Evolutionary conservation across 2,329 filamentous ascomycete genomes (phyloP).

Genomic region (Periglandula ipomoeae): DNA sequence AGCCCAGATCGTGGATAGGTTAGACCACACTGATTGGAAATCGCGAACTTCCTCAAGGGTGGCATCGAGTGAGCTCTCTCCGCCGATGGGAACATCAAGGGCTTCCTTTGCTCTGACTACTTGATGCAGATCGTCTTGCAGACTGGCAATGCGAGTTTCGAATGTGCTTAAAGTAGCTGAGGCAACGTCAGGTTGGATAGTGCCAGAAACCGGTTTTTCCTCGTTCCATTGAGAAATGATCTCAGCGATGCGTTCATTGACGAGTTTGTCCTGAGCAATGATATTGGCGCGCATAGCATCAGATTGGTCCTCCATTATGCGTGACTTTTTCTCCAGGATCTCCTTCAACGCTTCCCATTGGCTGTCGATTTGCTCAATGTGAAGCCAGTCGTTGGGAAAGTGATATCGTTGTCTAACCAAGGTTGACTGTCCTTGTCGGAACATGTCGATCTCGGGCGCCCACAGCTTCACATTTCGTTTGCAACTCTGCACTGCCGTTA

Average conservation of each 20-base stretch:
- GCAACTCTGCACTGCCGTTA: constrained; percentile 94
- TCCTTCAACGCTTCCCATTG: constrained; percentile 94
- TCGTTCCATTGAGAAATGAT: constrained; percentile 85
- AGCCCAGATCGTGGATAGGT: constrained; percentile 91
- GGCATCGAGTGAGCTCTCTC: constrained; percentile 72
- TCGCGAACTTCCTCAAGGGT: constrained; percentile 95
- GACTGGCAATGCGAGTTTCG: constrained; percentile 71
- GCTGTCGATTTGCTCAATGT: constrained; percentile 91
- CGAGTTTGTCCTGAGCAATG: constrained; percentile 81
- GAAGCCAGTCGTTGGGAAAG: constrained; percentile 87
- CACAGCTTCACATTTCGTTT: constrained; percentile 88
- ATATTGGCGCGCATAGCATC: constrained; percentile 95
- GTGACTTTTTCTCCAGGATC: constrained; percentile 81
- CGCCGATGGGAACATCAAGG: constrained; percentile 72
- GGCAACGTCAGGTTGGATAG: constrained; percentile 81
- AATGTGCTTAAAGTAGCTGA: constrained; percentile 75
- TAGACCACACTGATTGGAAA: constrained; percentile 98
- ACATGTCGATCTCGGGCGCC: constrained; percentile 93
- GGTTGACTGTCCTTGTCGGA: constrained; percentile 90
- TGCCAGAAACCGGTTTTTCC: constrained; percentile 93
- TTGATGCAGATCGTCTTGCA: constrained; percentile 85
- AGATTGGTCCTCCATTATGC: constrained; percentile 92
- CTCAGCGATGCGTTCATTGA: constrained; percentile 79
- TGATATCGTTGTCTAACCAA: constrained; percentile 87
- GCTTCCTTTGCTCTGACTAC: constrained; percentile 96